phyloP scores from a whole-genome alignment of 352 stramenopile genomes.

The Phytophthora ohioensis region DNA sequence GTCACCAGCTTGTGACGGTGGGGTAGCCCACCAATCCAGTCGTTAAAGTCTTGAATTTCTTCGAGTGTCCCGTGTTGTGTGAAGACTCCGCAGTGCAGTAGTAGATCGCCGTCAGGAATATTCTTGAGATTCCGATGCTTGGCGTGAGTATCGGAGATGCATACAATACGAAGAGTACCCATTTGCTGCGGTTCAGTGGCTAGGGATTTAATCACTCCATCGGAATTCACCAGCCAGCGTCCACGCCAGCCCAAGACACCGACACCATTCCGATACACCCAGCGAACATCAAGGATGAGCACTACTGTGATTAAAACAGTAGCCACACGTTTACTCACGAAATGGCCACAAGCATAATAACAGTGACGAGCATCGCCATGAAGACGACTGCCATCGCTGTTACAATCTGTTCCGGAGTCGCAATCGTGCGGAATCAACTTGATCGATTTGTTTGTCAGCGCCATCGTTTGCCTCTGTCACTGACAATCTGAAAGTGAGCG shows the following conservation, averaged over 20 bases:
- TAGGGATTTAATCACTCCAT: slow-evolving; percentile 29
- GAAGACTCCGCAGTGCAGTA: slow-evolving; percentile 92
- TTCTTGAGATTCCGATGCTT: slow-evolving; percentile 62
- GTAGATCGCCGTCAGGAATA: slow-evolving; percentile 71
- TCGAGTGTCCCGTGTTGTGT: slow-evolving; percentile 67
- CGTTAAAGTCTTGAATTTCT: slow-evolving; percentile 72
- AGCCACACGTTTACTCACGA: slow-evolving; percentile 5
- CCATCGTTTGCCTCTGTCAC: slow-evolving; percentile 6
- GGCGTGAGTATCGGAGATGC: slow-evolving; percentile 77
- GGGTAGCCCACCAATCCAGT: slow-evolving; percentile 65
- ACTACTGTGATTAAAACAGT: slow-evolving; percentile 31
- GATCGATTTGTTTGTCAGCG: slow-evolving; percentile 18
- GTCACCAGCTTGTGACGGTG: slow-evolving; percentile 77
- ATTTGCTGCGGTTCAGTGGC: slow-evolving; percentile 47
- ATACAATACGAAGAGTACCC: slow-evolving; percentile 66
- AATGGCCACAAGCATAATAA: slow-evolving; percentile 16
- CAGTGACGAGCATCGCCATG: background rate
- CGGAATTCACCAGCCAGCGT: slow-evolving; percentile 47
- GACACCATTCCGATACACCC: slow-evolving; percentile 67
- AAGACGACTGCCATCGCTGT: slow-evolving; percentile 15
- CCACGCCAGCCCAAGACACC: slow-evolving; percentile 54
- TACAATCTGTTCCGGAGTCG: slow-evolving; percentile 22
- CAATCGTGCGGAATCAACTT: slow-evolving; percentile 47
- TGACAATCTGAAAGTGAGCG: background rate
- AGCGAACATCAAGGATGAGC: slow-evolving; percentile 32